Evolutionary conservation across 441 rosid species (phyloP).

Genomic region (Pelargonium fulgidum): DNA sequence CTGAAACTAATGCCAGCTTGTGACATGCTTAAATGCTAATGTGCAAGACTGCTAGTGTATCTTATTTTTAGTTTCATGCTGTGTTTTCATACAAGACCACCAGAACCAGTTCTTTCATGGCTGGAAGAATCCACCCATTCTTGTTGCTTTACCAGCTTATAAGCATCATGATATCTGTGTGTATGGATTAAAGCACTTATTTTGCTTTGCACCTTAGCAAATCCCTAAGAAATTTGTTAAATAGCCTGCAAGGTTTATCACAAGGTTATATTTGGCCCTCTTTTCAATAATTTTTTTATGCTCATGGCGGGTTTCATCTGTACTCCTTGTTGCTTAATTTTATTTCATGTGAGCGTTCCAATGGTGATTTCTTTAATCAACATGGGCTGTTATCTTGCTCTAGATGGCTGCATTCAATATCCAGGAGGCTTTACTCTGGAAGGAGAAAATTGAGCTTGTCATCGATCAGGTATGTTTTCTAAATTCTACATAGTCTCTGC

Average conservation of each 20-base stretch:
- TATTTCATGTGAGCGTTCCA: not conserved
- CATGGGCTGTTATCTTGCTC: conserved; percentile 28
- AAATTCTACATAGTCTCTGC: not conserved
- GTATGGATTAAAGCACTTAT: not conserved
- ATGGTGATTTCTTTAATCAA: conserved; percentile 3
- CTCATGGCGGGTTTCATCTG: not conserved
- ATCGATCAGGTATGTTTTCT: conserved; percentile 74
- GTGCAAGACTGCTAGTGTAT: not conserved
- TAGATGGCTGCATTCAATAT: conserved; percentile 99
- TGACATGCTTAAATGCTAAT: not conserved
- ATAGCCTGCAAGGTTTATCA: not conserved
- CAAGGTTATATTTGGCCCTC: not conserved
- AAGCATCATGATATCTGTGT: not conserved
- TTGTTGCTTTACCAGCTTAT: not conserved
- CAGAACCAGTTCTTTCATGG: conserved; percentile 9
- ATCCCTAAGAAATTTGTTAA: not conserved
- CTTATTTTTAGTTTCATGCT: not conserved
- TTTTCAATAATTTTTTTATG: not conserved
- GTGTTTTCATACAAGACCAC: not conserved
- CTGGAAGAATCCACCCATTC: not conserved
- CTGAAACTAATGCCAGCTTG: not conserved
- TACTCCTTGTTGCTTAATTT: conserved; percentile 1
- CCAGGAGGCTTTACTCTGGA: conserved; percentile 91
- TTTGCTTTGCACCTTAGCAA: not conserved
- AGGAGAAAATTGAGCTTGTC: conserved; percentile 80